Base-by-base conservation (phyloP, 177 flowering plant genomes). In the Tripterygium wilfordii region DNA sequence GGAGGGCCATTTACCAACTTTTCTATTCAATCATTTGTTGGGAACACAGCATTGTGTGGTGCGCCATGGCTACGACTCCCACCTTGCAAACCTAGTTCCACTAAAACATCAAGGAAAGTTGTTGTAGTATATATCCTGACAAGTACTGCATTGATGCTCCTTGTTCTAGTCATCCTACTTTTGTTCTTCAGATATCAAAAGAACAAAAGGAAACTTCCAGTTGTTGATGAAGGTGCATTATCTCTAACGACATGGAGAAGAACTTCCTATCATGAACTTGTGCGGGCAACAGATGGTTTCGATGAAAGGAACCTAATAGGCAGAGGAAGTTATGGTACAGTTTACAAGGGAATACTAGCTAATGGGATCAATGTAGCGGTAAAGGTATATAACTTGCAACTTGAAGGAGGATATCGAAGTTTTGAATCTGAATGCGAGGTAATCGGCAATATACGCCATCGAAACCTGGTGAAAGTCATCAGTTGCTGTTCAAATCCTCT, bases 401-500 rank as follows among this genome's bases (percentile, higher is more conserved):
- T 15, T 19, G 41, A 49, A 33, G 44, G 51, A 13, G 48, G 39
- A 2, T 37, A 21, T 6, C 36, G 14, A 42, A 61, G 57, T 42
- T 66, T 66, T 32, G 36, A 59, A 4, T 32, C n/a, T 0, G 71
- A 66, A 42, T 49, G 51, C 23, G 51, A 53, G 12, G 28, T 46
- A 0, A 10, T 66, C 23, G 30, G 35, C n/a, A 38, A 32, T 2
- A 27, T 53, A 15, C 36, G 57, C 3, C 65, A 60, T 25, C 35
- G 57, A 18, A 60, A 65, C 43, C 61, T 65, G 3, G 44, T 45
- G 15, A 60, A 53, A 28, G 40, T 65, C 20, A 31, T 65, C 30
- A 52, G 51, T 23, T 25, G 38, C 37, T 51, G 58, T 47, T 45
- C 51, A 2, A 37, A 27, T 27, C 13, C 17, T 9, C n/a, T n/a